A percentile compares a stretch with the other conserved stretches of the same genome.
phyloP scores from a whole-genome alignment of 2,329 filamentous ascomycete genomes.

The Scytalidium sp. region DNA sequence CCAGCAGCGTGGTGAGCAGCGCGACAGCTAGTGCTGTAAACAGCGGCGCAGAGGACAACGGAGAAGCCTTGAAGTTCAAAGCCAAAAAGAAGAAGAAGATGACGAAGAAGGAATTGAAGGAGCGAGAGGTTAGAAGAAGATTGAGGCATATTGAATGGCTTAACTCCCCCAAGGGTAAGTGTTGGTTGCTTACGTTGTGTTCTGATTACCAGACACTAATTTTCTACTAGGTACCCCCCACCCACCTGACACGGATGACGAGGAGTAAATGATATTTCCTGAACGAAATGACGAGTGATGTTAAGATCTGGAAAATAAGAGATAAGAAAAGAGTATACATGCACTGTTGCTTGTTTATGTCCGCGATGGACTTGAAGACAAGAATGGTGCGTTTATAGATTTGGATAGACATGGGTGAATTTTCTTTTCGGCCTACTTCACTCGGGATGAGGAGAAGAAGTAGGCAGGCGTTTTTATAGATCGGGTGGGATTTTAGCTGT shows the following conservation, averaged over 20 bases:
- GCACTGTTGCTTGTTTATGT: background rate
- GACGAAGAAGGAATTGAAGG: constrained; percentile 95
- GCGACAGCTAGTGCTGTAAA: constrained; percentile 63
- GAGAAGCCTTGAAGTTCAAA: constrained; percentile 79
- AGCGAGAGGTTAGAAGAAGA: constrained; percentile 81
- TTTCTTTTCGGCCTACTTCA: background rate
- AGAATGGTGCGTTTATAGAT: background rate
- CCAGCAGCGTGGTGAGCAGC: constrained; percentile 54
- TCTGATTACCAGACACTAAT: background rate
- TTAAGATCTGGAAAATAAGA: background rate
- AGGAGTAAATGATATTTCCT: constrained; percentile 4
- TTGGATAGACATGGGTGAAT: too few relatives aligned
- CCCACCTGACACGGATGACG: constrained; percentile 28
- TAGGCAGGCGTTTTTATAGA: background rate
- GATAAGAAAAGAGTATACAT: background rate
- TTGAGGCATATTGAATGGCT: constrained; percentile 79
- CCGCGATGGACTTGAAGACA: background rate
- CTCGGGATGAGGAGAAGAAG: background rate
- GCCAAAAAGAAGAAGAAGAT: constrained; percentile 97
- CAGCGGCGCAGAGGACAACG: constrained; percentile 78
- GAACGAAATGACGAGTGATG: background rate
- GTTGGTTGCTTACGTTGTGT: background rate
- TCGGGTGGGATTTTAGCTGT: background rate
- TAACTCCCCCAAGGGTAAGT: constrained; percentile 27
- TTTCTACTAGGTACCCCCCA: constrained; percentile 20